Percentiles rank a stretch among this genome's conserved stretches.
Evolutionary conservation across 495 filamentous ascomycete genomes (phyloP).

Genomic region (Neurospora tetraspora): DNA sequence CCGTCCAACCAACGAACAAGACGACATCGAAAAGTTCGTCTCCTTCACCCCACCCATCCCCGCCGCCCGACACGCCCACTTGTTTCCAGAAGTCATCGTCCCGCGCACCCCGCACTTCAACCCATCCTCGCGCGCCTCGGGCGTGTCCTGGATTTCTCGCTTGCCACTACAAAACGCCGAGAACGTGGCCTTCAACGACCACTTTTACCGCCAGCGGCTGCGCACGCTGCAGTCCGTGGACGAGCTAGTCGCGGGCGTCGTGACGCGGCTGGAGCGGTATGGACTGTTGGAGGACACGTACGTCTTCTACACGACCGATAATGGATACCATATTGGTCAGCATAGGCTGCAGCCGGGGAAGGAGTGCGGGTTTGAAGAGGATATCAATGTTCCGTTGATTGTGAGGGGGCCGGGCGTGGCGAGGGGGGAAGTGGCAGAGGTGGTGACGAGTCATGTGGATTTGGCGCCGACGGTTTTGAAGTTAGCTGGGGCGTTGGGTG

Average conservation of each 20-base stretch:
- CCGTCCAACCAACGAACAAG: background rate
- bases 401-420: conserved; percentile 51
- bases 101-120: conserved; percentile 46
- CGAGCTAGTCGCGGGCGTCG: conserved; percentile 52
- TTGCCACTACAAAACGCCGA: conserved; percentile 43
- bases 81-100: conserved; percentile 37
- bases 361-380: conserved; percentile 61
- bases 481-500: conserved; percentile 35
- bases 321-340: conserved; percentile 68
- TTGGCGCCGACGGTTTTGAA: conserved; percentile 56
- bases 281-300: conserved; percentile 56
- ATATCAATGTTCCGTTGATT: conserved; percentile 61
- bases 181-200: conserved; percentile 54
- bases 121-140: conserved; percentile 37
- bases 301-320: conserved; percentile 63
- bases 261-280: conserved; percentile 40
- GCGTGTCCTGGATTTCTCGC: conserved; percentile 52
- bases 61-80: conserved; percentile 32
- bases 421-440: conserved; percentile 30
- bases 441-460: conserved; percentile 60
- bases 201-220: conserved; percentile 55
- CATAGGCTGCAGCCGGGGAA: conserved; percentile 65
- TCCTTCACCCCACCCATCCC: conserved; percentile 45
- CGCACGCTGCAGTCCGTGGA: conserved; percentile 58
- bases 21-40: conserved; percentile 8